Evolutionary conservation across 106 monocot species (phyloP).

Genomic region (Ottelia alismoides): DNA sequence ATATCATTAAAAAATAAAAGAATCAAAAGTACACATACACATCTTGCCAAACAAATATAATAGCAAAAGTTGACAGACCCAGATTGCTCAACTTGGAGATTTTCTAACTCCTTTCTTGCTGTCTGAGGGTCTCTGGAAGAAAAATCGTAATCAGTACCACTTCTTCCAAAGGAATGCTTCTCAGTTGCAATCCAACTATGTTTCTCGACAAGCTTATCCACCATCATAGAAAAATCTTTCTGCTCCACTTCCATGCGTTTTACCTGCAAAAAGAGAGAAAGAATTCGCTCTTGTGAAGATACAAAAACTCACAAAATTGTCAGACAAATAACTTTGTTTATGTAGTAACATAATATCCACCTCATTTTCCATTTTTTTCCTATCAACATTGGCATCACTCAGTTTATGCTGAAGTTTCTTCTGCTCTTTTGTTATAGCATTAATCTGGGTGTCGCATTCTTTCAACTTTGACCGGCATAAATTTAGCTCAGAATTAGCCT

Average conservation of each 20-base stretch:
- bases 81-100: slow-evolving; percentile 63
- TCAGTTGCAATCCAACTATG: slow-evolving; percentile 89
- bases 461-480: slow-evolving; percentile 56
- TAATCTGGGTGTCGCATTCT: slow-evolving; percentile 82
- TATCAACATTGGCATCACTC: slow-evolving; percentile 69
- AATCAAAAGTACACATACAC: too few species aligned
- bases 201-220: slow-evolving; percentile 73
- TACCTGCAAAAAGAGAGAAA: slow-evolving; percentile 27
- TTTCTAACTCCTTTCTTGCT: slow-evolving; percentile 59
- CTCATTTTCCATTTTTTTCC: slow-evolving; percentile 97
- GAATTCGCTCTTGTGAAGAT: neutral
- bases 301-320: neutral
- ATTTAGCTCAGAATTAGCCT: slow-evolving; percentile 62
- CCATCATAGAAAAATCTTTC: slow-evolving; percentile 61
- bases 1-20: too few species aligned
- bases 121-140: slow-evolving; percentile 47
- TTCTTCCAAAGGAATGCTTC: slow-evolving; percentile 86
- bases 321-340: neutral
- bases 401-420: slow-evolving; percentile 80
- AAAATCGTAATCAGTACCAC: slow-evolving; percentile 92
- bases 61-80: slow-evolving; percentile 22
- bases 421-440: slow-evolving; percentile 53
- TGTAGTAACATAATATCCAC: slow-evolving; percentile 13
- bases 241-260: slow-evolving; percentile 92
- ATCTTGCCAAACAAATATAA: neutral